Percentiles rank a stretch among this genome's conserved stretches.
Evolutionary conservation across 305 asterid species (phyloP).

Genomic region (Solanum hybrid): DNA sequence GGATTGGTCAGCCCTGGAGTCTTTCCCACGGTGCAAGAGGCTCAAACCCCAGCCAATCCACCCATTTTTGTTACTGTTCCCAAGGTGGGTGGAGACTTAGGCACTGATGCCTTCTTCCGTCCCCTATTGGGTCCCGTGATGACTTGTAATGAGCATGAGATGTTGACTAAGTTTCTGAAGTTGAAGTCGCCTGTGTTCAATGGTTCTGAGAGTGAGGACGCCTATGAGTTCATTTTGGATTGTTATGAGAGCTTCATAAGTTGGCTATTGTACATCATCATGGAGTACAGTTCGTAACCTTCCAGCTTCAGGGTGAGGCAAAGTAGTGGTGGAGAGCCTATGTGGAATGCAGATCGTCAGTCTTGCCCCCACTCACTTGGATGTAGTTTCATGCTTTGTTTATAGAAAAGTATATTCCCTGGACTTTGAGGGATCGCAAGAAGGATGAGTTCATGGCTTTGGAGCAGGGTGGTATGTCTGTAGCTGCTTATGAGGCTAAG

Average conservation of each 20-base stretch:
- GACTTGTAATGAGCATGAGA: not conserved
- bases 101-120: not conserved
- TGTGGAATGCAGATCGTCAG: too few relatives aligned
- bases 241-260: too few relatives aligned
- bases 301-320: too few relatives aligned
- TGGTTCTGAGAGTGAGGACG: not conserved
- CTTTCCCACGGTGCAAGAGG: not conserved
- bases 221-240: not conserved
- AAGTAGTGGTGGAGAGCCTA: too few relatives aligned
- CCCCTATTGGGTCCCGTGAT: too few relatives aligned
- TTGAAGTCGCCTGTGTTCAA: not conserved
- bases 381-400: too few relatives aligned
- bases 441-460: too few relatives aligned
- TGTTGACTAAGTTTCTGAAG: not conserved
- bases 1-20: not conserved
- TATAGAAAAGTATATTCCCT: too few relatives aligned
- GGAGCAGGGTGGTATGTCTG: too few relatives aligned
- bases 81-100: not conserved
- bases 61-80: not conserved
- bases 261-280: not conserved
- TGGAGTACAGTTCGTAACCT: not conserved
- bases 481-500: too few relatives aligned
- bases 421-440: too few relatives aligned
- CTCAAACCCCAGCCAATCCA: not conserved
- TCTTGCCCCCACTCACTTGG: too few relatives aligned